Percentiles rank a stretch among this genome's conserved stretches.
Evolutionary conservation across 2,329 filamentous ascomycete species (phyloP).

Genomic region (Cordyceps farinosa): DNA sequence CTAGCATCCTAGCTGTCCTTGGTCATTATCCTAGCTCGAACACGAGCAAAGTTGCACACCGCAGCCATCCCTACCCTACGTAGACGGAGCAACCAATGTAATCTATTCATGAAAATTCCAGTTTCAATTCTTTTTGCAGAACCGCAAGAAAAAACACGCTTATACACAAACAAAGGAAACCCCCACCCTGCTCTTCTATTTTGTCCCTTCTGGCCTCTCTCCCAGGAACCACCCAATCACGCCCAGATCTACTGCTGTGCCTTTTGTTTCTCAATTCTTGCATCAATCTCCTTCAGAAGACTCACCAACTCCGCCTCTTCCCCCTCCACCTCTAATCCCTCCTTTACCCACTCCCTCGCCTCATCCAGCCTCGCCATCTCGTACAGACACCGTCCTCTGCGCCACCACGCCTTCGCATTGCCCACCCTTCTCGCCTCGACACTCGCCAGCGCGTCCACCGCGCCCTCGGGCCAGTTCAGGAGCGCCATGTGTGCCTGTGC

Average conservation of each 20-base stretch:
- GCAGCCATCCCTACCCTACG: not conserved
- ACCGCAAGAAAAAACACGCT: not conserved
- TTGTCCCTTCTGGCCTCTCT: not conserved
- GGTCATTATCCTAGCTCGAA: no score
- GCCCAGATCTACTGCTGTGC: not conserved
- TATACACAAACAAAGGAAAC: not conserved
- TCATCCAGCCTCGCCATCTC: conserved; percentile 90
- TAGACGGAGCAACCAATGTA: not conserved
- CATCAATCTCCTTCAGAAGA: conserved; percentile 61
- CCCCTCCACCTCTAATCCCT: conserved; percentile 79
- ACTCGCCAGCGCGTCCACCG: conserved; percentile 82
- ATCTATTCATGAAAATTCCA: not conserved
- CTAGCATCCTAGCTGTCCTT: no score
- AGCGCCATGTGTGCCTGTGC: conserved; percentile 86
- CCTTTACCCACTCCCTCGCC: conserved; percentile 72
- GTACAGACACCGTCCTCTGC: conserved; percentile 74
- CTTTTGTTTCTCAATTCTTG: conserved; percentile 35
- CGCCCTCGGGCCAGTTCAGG: conserved; percentile 77
- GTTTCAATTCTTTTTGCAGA: not conserved
- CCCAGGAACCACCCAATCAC: not conserved
- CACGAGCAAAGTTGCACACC: not conserved
- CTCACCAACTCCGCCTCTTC: conserved; percentile 61
- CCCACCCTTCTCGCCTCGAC: conserved; percentile 82
- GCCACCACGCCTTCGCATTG: conserved; percentile 95
- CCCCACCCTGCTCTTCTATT: not conserved